A percentile compares a stretch with the other conserved stretches of the same genome.
Conservation (phyloP, 495 filamentous ascomycete species). For the Podospora comata region DNA sequence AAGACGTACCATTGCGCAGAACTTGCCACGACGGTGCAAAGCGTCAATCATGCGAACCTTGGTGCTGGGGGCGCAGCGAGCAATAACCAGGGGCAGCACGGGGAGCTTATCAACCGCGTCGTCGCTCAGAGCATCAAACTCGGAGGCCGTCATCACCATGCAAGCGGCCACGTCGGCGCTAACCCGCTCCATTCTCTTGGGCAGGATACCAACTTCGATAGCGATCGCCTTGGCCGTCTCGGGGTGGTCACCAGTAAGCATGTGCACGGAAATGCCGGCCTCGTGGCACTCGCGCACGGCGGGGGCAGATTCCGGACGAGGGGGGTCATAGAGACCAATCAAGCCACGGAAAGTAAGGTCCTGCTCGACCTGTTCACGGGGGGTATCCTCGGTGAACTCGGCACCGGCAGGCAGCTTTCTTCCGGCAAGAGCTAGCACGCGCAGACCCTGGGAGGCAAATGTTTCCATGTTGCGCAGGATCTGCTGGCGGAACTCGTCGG, state of each 20-base stretch:
- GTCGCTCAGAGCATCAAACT: slow-evolving; percentile 60
- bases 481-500: slow-evolving; percentile 55
- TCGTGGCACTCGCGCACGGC: slow-evolving; percentile 64
- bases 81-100: slow-evolving; percentile 61
- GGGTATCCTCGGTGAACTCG: slow-evolving; percentile 30
- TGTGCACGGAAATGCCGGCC: slow-evolving; percentile 73
- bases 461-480: slow-evolving; percentile 60
- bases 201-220: slow-evolving; percentile 68
- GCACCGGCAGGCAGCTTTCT: slow-evolving; percentile 28
- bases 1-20: slow-evolving; percentile 54
- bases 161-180: slow-evolving; percentile 51
- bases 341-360: slow-evolving; percentile 61
- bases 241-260: slow-evolving; percentile 79
- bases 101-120: slow-evolving; percentile 55
- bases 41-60: slow-evolving; percentile 68
- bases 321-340: slow-evolving; percentile 70
- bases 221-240: slow-evolving; percentile 75
- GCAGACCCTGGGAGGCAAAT: slow-evolving; percentile 67
- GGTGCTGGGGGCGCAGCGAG: slow-evolving; percentile 61
- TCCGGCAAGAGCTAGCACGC: slow-evolving; percentile 70
- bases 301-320: slow-evolving; percentile 61
- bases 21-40: slow-evolving; percentile 57
- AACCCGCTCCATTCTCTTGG: slow-evolving; percentile 52
- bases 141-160: slow-evolving; percentile 60
- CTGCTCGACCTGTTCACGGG: slow-evolving; percentile 51